Evolutionary conservation across 2,329 filamentous ascomycete species (phyloP).

Genomic region (Monosporascus cannonballus): DNA sequence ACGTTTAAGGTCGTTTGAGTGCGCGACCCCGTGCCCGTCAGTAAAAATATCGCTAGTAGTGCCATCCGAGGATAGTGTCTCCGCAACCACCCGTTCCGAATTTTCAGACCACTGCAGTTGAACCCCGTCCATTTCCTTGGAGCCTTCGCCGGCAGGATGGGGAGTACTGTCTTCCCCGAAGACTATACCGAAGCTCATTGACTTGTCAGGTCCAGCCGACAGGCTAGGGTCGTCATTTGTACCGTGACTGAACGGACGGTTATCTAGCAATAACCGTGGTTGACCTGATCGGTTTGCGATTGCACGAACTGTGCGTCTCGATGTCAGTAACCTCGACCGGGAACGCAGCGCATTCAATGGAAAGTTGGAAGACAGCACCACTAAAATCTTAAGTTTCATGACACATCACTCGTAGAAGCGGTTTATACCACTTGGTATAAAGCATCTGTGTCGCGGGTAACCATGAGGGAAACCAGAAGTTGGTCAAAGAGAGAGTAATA

Average conservation of each 20-base stretch:
- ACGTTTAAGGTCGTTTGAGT: slow-evolving; percentile 26
- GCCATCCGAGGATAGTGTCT: slow-evolving; percentile 9
- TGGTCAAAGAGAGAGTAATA: too few relatives aligned
- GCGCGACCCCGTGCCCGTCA: slow-evolving; percentile 14
- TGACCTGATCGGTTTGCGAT: not conserved
- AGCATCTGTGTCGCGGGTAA: too few relatives aligned
- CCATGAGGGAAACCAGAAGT: too few relatives aligned
- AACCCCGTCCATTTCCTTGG: not conserved
- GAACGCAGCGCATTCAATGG: not conserved
- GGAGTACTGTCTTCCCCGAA: slow-evolving; percentile 18
- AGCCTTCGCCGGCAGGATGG: not conserved
- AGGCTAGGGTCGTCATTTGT: slow-evolving; percentile 5
- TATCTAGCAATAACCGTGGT: not conserved
- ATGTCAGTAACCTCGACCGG: not conserved
- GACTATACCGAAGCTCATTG: slow-evolving; percentile 10
- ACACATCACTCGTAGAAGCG: too few relatives aligned
- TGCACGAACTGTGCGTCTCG: not conserved
- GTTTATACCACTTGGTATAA: too few relatives aligned
- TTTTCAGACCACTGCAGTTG: slow-evolving; percentile 29
- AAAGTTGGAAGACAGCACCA: too few relatives aligned
- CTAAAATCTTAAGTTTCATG: too few relatives aligned
- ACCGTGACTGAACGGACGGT: not conserved
- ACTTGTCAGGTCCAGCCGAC: not conserved
- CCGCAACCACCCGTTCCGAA: slow-evolving; percentile 21
- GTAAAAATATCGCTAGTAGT: slow-evolving; percentile 21